Evolutionary conservation across 768 basidiomycete genomes (phyloP), one percentile per base, ranked within the genome.

Genomic region (Collybia sp.): DNA sequence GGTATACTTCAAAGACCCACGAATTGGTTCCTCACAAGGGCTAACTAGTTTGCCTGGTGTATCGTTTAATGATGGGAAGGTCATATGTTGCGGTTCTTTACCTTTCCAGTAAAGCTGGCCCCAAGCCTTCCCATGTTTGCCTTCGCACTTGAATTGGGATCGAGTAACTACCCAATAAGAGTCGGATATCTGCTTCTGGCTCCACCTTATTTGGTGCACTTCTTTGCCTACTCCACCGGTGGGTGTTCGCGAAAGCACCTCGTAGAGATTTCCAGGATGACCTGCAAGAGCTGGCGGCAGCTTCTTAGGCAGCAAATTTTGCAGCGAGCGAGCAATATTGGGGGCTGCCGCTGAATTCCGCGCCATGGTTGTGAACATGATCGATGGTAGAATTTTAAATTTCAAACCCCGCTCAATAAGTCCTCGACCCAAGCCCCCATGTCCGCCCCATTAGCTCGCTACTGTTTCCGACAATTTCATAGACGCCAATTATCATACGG

Each of bases 71-170:
- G 25, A 8, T 25, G 8, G 25, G 25, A 25, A 25, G 25, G 25
- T 25, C 8, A 16, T 34, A 46, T 2, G n/a, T 19, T 17, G 11
- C 16, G 18, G 15, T 13, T 66, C 80, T 48, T n/a, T 43, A 90
- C 90, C 88, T 69, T 74, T 80, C 88, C 89, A 93, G 45, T 81
- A 73, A 4, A 92, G 66, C 48, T 71, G 69, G 6, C 90, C 90
- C 91, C 91, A 93, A 13, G 79, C 89, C 61, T 83, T 90, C 2
- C 90, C 90, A 54, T 90, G 85, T 19, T 63, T 70, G 19, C 88
- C 88, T 52, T 82, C 82, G 36, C 70, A 69, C 63, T 91, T 93
- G 59, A 91, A 79, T 50, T 70, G 68, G 30, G 85, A 75, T 56
- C 76, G 72, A 3, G 88, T 90, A 35, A 93, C 75, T 31, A 77